Percentiles rank a stretch among this genome's conserved stretches.
phyloP scores from a whole-genome alignment of 352 stramenopile species.

The Globisporangium yorkense region DNA sequence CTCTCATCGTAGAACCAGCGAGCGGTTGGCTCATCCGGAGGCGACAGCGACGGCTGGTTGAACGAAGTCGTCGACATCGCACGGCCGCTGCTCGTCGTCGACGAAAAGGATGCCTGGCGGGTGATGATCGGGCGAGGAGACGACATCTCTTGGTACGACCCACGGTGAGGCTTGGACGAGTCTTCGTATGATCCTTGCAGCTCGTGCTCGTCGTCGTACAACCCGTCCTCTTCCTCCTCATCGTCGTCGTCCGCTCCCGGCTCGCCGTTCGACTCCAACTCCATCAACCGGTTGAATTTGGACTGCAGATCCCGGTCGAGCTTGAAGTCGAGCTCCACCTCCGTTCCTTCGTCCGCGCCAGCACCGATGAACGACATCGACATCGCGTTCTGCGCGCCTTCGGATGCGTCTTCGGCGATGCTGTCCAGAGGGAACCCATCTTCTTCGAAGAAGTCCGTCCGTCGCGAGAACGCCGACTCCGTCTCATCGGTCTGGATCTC shows the following conservation, averaged over 20 bases:
- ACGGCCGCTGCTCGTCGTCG: constrained; percentile 37
- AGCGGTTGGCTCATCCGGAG: constrained; percentile 64
- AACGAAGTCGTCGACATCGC: constrained; percentile 36
- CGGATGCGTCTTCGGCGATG: constrained; percentile 8
- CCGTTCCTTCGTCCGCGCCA: constrained; percentile 59
- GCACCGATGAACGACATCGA: constrained; percentile 82
- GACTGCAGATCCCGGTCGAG: constrained; percentile 71
- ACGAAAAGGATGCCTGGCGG: constrained; percentile 51
- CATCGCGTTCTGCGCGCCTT: constrained; percentile 37
- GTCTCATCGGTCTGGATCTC: constrained; percentile 76
- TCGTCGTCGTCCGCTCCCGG: constrained; percentile 27
- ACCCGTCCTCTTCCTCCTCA: constrained; percentile 27
- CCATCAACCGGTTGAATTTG: constrained; percentile 65
- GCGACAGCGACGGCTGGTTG: constrained; percentile 37
- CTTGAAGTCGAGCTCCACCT: constrained; percentile 81
- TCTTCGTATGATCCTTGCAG: not conserved
- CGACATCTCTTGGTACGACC: constrained; percentile 26
- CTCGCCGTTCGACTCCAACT: constrained; percentile 47
- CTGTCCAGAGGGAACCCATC: constrained; percentile 16
- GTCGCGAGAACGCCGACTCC: constrained; percentile 59
- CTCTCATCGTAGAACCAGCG: constrained; percentile 79
- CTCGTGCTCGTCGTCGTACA: constrained; percentile 16
- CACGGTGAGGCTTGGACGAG: constrained; percentile 7
- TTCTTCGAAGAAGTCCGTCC: constrained; percentile 49
- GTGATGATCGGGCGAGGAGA: constrained; percentile 40